Evolutionary conservation across 2,329 filamentous ascomycete genomes (phyloP).

Genomic region (Penicillium sp.): DNA sequence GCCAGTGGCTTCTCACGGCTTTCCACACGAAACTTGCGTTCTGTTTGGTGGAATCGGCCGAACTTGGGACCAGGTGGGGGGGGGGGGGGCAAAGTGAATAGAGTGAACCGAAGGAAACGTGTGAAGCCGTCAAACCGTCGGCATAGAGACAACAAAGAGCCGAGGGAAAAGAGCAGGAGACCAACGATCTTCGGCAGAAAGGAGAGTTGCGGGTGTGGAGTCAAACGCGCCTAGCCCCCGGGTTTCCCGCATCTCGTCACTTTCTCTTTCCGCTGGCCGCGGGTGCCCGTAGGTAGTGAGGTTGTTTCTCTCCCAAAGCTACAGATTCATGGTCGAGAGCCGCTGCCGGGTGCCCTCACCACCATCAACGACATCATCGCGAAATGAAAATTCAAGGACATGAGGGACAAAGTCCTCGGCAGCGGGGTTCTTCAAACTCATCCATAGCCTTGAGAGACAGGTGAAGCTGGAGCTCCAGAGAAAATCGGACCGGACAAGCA

Average conservation of each 20-base stretch:
- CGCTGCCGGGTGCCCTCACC: too few species aligned
- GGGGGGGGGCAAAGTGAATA: neutral
- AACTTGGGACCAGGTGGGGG: conserved; percentile 3
- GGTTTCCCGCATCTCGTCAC: neutral
- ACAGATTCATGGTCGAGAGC: too few species aligned
- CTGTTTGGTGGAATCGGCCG: conserved; percentile 18
- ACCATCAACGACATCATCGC: too few species aligned
- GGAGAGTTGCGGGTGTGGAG: conserved; percentile 26
- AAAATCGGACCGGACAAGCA: conserved; percentile 6
- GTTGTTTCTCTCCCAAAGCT: too few species aligned
- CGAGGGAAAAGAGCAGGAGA: conserved; percentile 21
- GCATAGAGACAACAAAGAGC: conserved; percentile 16
- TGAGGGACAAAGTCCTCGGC: too few species aligned
- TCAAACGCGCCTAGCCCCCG: conserved; percentile 7
- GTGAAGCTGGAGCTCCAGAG: too few species aligned
- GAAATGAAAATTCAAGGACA: too few species aligned
- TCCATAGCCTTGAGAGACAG: too few species aligned
- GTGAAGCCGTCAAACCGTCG: neutral
- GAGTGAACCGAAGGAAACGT: neutral
- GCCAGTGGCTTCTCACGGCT: conserved; percentile 1
- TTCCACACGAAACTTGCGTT: neutral
- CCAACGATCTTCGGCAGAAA: conserved; percentile 29
- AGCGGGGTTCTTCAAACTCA: too few species aligned
- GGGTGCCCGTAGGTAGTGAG: too few species aligned
- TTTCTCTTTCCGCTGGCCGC: neutral